A percentile compares a stretch with the other conserved stretches of the same genome.
These are phyloP conservation scores for Penicillium angulare DNA, from an alignment of 495 filamentous ascomycete genomes.

Conservation along the genomic window DNA sequence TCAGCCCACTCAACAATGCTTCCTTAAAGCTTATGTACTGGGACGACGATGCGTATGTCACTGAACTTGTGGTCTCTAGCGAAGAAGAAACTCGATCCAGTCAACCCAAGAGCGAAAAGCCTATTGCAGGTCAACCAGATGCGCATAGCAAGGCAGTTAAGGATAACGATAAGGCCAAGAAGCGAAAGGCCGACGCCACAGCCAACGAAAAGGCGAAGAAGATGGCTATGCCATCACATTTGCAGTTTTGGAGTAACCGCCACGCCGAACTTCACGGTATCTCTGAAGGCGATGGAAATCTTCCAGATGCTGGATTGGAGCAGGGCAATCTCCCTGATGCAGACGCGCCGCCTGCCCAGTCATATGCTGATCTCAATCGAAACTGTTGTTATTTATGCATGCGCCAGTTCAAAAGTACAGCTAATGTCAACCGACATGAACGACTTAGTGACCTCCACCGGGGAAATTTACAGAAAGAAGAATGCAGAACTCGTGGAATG, in stretches of 20 bases:
- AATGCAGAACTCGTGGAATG: conserved; percentile 56
- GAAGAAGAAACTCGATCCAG: conserved; percentile 30
- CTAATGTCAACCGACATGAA: conserved; percentile 74
- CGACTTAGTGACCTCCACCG: conserved; percentile 72
- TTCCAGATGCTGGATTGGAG: conserved; percentile 11
- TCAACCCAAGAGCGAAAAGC: conserved; percentile 28
- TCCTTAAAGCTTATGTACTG: conserved; percentile 75
- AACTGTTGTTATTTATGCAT: conserved; percentile 78
- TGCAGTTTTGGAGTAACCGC: conserved; percentile 87
- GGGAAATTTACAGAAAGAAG: conserved; percentile 62
- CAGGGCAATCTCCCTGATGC: conserved; percentile 11
- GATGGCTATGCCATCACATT: conserved; percentile 57
- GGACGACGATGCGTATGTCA: conserved; percentile 77
- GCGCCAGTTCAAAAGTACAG: conserved; percentile 66
- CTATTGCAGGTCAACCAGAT: conserved; percentile 39
- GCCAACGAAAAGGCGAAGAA: conserved; percentile 46
- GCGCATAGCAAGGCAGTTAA: conserved; percentile 38
- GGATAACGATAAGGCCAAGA: conserved; percentile 65
- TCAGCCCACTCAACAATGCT: conserved; percentile 69
- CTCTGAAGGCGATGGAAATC: conserved; percentile 29
- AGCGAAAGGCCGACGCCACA: conserved; percentile 59
- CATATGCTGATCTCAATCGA: conserved; percentile 67
- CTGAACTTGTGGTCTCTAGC: conserved; percentile 59
- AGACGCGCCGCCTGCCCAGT: conserved; percentile 42
- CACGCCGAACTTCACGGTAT: conserved; percentile 79